These are phyloP conservation scores for Cystofilobasidium bisporidii DNA, from an alignment of 768 basidiomycete species.

Conservation along the genomic window DNA sequence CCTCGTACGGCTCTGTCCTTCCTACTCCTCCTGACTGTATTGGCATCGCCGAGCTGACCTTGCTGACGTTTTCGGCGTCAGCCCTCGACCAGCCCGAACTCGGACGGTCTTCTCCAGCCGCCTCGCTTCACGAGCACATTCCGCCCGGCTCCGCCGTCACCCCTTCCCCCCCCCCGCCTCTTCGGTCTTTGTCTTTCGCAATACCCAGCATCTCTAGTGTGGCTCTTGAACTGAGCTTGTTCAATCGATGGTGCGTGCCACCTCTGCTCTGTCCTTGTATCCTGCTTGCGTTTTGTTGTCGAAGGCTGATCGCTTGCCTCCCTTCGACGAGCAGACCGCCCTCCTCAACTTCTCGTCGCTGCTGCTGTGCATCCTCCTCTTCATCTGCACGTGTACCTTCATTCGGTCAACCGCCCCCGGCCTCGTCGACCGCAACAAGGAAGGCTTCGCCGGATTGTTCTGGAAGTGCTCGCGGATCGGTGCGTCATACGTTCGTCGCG, in stretches of 20 bases:
- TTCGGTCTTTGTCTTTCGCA: neutral
- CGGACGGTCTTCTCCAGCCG: no score
- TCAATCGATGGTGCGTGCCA: no score
- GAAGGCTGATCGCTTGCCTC: neutral
- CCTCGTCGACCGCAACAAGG: conserved; percentile 83
- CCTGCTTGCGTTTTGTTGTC: neutral
- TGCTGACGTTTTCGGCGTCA: no score
- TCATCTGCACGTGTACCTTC: conserved; percentile 97
- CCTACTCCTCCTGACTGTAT: no score
- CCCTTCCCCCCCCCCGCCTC: neutral
- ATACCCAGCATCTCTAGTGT: no score
- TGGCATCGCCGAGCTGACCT: no score
- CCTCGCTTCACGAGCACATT: no score
- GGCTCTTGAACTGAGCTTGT: no score
- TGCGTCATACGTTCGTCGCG: conserved; percentile 40
- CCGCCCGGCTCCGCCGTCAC: no score
- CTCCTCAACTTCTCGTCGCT: conserved; percentile 97
- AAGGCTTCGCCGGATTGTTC: conserved; percentile 85
- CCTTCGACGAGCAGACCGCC: conserved; percentile 54
- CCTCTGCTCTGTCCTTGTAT: neutral
- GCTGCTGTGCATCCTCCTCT: conserved; percentile 79
- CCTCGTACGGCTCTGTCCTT: no score
- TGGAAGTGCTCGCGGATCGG: conserved; percentile 96
- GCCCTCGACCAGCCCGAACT: no score
- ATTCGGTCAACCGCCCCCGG: conserved; percentile 80